These are phyloP conservation scores for Fraxinus latifolia DNA, from an alignment of 305 asterid species.

Conservation along the genomic window DNA sequence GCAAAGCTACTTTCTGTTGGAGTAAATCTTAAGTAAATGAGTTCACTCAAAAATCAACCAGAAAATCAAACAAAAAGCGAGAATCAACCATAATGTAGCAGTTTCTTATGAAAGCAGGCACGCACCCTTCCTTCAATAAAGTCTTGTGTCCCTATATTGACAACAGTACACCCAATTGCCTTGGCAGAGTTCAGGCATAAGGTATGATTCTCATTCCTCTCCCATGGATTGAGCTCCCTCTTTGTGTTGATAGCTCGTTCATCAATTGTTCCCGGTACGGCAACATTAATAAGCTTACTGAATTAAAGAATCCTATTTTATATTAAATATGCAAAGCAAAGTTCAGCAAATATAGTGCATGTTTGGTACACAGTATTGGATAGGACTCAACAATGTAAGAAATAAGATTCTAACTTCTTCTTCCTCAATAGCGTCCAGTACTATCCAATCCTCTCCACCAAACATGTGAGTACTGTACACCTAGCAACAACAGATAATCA, in stretches of 20 bases:
- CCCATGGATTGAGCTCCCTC: conserved; percentile 74
- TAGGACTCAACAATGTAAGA: background rate
- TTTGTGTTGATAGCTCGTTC: conserved; percentile 74
- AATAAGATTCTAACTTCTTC: background rate
- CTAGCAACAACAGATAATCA: conserved; percentile 24
- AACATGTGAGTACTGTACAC: background rate
- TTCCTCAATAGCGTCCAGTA: background rate
- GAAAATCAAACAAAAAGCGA: background rate
- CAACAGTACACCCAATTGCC: conserved; percentile 82
- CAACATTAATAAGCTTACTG: conserved; percentile 72
- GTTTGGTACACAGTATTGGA: background rate
- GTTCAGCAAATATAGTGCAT: background rate
- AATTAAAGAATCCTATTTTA: conserved; percentile 16
- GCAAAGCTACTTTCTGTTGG: background rate
- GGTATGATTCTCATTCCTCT: conserved; percentile 76
- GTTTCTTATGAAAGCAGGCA: conserved; percentile 8
- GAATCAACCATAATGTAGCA: conserved; percentile 7
- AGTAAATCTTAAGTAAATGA: background rate
- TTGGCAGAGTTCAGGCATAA: conserved; percentile 83
- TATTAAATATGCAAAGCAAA: conserved; percentile 8
- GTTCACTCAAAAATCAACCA: background rate
- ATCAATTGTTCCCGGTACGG: conserved; percentile 73
- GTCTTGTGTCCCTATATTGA: conserved; percentile 77
- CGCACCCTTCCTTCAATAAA: conserved; percentile 72
- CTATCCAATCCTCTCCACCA: background rate